These are phyloP conservation scores for Colletotrichum abscissum DNA, from an alignment of 2,329 filamentous ascomycete species.

Conservation along the genomic window DNA sequence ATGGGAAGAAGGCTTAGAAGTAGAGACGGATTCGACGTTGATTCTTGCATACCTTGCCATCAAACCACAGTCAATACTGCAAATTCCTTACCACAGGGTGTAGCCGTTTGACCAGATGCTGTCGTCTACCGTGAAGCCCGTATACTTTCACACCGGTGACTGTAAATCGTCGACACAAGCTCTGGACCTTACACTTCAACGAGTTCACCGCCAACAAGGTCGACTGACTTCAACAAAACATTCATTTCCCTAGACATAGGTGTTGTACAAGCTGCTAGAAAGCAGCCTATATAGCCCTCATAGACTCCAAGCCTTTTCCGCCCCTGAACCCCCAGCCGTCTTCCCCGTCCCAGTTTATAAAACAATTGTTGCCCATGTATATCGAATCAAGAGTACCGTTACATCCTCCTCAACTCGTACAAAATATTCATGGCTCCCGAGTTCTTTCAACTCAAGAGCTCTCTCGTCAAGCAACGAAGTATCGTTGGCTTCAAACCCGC, in stretches of 20 bases:
- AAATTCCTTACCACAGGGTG: too few relatives aligned
- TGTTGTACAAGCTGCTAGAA: slow-evolving; percentile 4
- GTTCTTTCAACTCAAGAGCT: not conserved
- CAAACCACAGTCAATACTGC: too few relatives aligned
- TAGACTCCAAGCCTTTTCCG: not conserved
- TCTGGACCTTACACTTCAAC: not conserved
- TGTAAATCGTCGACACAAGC: not conserved
- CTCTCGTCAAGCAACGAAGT: not conserved
- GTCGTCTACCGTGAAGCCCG: not conserved
- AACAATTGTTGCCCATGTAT: slow-evolving; percentile 2
- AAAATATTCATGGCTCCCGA: not conserved
- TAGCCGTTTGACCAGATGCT: too few relatives aligned
- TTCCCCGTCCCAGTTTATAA: not conserved
- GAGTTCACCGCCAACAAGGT: too few relatives aligned
- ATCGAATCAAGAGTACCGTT: not conserved
- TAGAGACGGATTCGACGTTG: too few relatives aligned
- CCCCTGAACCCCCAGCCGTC: not conserved
- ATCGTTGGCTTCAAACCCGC: not conserved
- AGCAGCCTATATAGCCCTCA: slow-evolving; percentile 3
- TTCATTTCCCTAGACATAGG: not conserved
- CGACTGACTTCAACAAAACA: not conserved
- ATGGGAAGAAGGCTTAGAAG: too few relatives aligned
- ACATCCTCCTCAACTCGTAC: not conserved
- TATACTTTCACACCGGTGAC: not conserved
- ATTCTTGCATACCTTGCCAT: too few relatives aligned